These are phyloP conservation scores for Kodamaea derodonti DNA, from an alignment of 1,139 yeast species.

Conservation along the genomic window DNA sequence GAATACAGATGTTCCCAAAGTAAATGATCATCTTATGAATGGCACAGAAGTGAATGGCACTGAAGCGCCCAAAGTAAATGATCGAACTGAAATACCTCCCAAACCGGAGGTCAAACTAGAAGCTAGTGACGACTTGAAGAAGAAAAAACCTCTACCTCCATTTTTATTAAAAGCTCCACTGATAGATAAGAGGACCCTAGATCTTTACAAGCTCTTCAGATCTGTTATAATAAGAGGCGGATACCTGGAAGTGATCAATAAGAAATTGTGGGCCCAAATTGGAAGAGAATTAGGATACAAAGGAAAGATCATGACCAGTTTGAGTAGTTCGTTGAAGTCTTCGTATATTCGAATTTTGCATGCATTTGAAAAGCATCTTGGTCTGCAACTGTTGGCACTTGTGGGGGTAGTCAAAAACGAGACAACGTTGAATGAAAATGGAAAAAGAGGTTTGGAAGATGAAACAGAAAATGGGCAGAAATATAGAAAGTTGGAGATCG, in stretches of 20 bases:
- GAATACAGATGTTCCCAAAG: neutral
- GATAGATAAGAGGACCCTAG: conserved; percentile 55
- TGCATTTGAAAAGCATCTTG: conserved; percentile 29
- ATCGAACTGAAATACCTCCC: too few species aligned
- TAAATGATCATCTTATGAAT: conserved; percentile 1
- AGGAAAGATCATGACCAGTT: conserved; percentile 65
- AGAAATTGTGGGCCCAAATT: conserved; percentile 60
- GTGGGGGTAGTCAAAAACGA: conserved; percentile 4
- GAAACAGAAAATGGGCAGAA: conserved; percentile 6
- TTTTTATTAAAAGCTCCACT: conserved; percentile 37
- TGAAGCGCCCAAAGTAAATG: neutral
- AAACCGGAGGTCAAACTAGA: too few species aligned
- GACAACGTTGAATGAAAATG: conserved; percentile 7
- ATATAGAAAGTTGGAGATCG: conserved; percentile 4
- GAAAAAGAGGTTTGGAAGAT: conserved; percentile 8
- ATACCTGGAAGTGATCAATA: conserved; percentile 48
- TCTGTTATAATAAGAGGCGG: conserved; percentile 60
- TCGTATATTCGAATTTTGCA: conserved; percentile 43
- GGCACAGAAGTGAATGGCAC: too few species aligned
- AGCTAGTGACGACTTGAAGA: conserved; percentile 17
- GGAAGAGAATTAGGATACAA: conserved; percentile 77
- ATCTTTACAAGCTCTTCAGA: conserved; percentile 47
- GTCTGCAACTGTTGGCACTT: conserved; percentile 12
- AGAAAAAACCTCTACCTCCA: conserved; percentile 6
- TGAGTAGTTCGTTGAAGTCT: conserved; percentile 63